Conservation (phyloP, 2,329 filamentous ascomycete genomes). For the Beauveria sp. region DNA sequence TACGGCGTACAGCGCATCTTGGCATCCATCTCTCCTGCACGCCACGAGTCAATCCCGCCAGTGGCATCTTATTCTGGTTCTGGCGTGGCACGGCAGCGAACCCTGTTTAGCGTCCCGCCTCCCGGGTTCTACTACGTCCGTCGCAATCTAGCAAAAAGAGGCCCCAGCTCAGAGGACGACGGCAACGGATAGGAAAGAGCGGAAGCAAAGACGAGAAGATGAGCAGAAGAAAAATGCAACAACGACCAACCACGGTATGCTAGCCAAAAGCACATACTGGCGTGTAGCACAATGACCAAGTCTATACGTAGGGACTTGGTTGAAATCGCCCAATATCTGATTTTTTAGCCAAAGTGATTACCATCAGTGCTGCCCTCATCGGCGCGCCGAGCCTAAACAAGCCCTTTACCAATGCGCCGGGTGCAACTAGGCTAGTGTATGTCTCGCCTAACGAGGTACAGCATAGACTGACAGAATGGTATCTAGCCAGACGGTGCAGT, state of each 20-base stretch:
- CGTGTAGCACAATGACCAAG: too few species aligned
- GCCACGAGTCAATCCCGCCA: slow-evolving; percentile 1
- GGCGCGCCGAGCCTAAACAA: neutral
- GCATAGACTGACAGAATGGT: neutral
- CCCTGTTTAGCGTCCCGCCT: slow-evolving; percentile 1
- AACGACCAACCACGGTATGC: too few species aligned
- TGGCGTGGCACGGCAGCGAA: neutral
- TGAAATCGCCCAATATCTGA: neutral
- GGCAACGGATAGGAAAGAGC: neutral
- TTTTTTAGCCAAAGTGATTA: too few species aligned
- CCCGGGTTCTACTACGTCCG: slow-evolving; percentile 5
- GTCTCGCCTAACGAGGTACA: neutral
- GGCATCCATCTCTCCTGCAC: neutral
- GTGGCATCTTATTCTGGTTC: neutral
- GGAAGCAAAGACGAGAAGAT: neutral
- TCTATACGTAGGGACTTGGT: neutral
- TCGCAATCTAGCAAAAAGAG: neutral
- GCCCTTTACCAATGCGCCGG: slow-evolving; percentile 6
- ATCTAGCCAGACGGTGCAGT: neutral
- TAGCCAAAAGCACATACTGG: too few species aligned
- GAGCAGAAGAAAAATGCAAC: neutral
- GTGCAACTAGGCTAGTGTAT: neutral
- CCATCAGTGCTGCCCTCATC: neutral
- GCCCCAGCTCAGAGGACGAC: neutral
- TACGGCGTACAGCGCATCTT: neutral